Base-by-base conservation (phyloP, 2,329 filamentous ascomycete genomes). In the Aspergillus tubingensis region DNA sequence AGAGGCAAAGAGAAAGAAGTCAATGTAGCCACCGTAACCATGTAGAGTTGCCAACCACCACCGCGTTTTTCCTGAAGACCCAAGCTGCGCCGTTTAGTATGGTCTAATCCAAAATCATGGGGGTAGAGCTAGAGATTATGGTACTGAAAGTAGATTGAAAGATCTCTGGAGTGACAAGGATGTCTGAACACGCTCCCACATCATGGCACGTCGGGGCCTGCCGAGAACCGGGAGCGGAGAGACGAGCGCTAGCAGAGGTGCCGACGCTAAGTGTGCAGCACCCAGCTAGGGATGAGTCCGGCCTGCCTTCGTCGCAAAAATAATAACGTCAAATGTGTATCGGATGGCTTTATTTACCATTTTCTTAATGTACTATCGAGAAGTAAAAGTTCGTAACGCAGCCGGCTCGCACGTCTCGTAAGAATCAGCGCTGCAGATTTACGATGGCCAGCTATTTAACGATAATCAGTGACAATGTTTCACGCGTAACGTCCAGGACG, bases 341-440 rank as follows among this genome's bases (percentile, higher is more conserved):
- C 53, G 39, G 21, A 44, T 47, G 39, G 23, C 43, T 27, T 8
- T 44, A 47, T 47, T 21, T 30, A 55, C 30, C 53, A 36, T 55
- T 21, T 44, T 47, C 39, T 55, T 17, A 23, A 47, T 44, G 27
- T 55, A 21, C 23, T 55, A 41, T 44, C 25, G 53, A n/a, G 47
- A 30, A 30, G 19, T 36, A 21, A 30, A 21, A 25, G 19, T 19
- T 21, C n/a, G 43, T 36, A 19, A 44, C 27, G 53, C n/a, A 8
- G 39, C 19, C 27, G 53, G 27, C 25, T 30, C 39, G 23, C 15
- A 47, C 47, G 25, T 11, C 25, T 30, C 47, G 47, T n/a, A 17
- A 10, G 23, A 15, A 30, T 77, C 72, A 77, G 62, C 75, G 73
- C 60, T 77, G 75, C 25, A 77, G 64, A 59, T 78, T 77, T 32